Percentiles rank a stretch among this genome's conserved stretches.
Evolutionary conservation across 257 asterid genomes (phyloP).

Genomic region (Solanum medicagineum): DNA sequence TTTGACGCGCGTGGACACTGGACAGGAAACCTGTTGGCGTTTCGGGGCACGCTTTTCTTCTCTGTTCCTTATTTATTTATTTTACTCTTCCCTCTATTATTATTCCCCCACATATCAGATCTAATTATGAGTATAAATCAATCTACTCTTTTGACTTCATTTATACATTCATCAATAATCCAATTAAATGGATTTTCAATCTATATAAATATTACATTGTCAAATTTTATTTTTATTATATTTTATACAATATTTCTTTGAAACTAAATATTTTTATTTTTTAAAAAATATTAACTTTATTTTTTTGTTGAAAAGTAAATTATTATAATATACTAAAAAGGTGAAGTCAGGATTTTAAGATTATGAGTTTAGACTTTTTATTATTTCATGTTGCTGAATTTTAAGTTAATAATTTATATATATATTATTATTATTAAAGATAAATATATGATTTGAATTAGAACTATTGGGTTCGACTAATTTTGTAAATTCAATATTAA

Average conservation of each 20-base stretch:
- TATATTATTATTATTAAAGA: not conserved
- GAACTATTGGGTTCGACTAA: not conserved
- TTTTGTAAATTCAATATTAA: too few relatives aligned
- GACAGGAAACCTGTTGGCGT: constrained; percentile 33
- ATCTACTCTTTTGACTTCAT: not conserved
- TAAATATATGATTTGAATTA: not conserved
- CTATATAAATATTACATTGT: not conserved
- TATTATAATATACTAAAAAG: not conserved
- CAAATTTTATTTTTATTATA: not conserved
- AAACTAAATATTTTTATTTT: not conserved
- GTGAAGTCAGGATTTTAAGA: not conserved
- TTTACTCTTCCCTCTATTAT: not conserved
- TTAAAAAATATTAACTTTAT: not conserved
- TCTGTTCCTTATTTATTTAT: constrained; percentile 1
- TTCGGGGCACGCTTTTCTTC: constrained; percentile 28
- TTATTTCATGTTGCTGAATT: not conserved
- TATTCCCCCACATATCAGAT: not conserved
- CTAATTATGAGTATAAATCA: not conserved
- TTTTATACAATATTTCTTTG: not conserved
- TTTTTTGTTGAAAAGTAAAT: not conserved
- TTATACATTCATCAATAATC: not conserved
- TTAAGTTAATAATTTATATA: not conserved
- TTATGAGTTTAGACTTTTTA: not conserved
- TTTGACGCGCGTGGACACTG: constrained; percentile 27
- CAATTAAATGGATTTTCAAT: not conserved